Percentiles rank a stretch among this genome's conserved stretches.
phyloP scores from a whole-genome alignment of 495 filamentous ascomycete species.

The Friedmanniomyces simplex region DNA sequence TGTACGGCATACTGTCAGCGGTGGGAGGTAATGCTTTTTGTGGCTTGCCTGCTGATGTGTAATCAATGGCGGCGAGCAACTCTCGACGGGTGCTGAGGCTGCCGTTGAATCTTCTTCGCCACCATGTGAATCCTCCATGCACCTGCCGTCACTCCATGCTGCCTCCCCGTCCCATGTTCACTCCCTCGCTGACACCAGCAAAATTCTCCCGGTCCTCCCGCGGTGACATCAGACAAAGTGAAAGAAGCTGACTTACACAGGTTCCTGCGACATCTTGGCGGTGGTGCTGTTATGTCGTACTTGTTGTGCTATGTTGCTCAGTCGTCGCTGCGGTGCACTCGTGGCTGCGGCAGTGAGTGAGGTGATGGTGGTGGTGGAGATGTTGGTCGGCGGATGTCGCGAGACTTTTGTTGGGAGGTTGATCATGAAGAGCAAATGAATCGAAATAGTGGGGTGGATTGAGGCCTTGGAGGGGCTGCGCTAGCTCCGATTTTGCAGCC shows the following conservation, averaged over 20 bases:
- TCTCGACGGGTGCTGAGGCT: background rate
- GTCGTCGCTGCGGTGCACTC: constrained; percentile 1
- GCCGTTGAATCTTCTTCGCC: background rate
- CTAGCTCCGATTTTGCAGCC: no score
- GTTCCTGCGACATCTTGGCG: constrained; percentile 13
- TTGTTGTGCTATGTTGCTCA: constrained; percentile 3
- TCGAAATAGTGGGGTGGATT: no score
- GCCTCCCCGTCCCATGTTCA: background rate
- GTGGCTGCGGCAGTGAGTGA: background rate
- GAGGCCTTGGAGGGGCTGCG: no score
- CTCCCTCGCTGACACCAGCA: background rate
- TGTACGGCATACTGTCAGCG: background rate
- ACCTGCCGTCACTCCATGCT: background rate
- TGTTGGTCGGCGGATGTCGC: no score
- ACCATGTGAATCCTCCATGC: background rate
- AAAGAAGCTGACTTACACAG: constrained; percentile 15
- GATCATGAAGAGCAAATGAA: background rate
- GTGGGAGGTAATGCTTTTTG: background rate
- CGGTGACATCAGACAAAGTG: constrained; percentile 4
- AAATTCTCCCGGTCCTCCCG: constrained; percentile 8
- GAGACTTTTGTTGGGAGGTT: constrained; percentile 4
- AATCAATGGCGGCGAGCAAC: background rate
- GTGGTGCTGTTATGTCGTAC: constrained; percentile 2
- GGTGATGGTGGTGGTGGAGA: background rate
- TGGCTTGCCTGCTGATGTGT: background rate